Evolutionary conservation across 352 stramenopile species (phyloP), one percentile per base, ranked within the genome.

Genomic region (Achlya hypogyna): DNA sequence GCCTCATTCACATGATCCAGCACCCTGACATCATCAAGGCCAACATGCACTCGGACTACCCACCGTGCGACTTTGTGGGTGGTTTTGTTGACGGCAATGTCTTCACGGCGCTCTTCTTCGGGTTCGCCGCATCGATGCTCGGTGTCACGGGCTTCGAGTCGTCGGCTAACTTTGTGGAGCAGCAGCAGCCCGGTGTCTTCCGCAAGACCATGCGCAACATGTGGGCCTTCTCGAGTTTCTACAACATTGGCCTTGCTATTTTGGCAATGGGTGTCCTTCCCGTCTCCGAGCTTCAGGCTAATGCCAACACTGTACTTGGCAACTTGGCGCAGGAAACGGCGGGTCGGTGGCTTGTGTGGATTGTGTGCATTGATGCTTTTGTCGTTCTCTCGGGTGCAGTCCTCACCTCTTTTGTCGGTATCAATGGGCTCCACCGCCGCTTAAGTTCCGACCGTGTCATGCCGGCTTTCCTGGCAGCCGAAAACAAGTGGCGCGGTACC

Each of bases 141-240:
- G 90, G 90, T 51, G 91, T 97, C 60, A 93, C 81, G 18, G 90
- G 90, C 28, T 97, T 97, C 58, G 90, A 97, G 74, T 94, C 83
- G 0, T 91, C 81, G 49, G 84, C 86, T 1, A 88, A 96, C 68
- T 96, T 96, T 75, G 83, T 97, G 14, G 88, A 97, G 71, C 81
- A 95, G 74, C 88, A 96, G 71, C 74, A 77, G 28, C 75, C 79
- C 5, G 87, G 87, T 1, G 87, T 96, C 5, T 97, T 97, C 63
- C 74, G 78, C 40, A 87, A 88, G 68, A 88, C 78, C 8, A 69
- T 88, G 70, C 63, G 42, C 42, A 92, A 92, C 68, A 95, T 96
- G 88, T 96, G 87, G 87, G 25, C 75, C 4, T 85, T 87, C 45
- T 88, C 91, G 9, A 84, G 83, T 2, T 69, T 96, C 28, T 96